Base-by-base conservation (phyloP, 208 protist species). In the Herpetomonas samuelpessoai region DNA sequence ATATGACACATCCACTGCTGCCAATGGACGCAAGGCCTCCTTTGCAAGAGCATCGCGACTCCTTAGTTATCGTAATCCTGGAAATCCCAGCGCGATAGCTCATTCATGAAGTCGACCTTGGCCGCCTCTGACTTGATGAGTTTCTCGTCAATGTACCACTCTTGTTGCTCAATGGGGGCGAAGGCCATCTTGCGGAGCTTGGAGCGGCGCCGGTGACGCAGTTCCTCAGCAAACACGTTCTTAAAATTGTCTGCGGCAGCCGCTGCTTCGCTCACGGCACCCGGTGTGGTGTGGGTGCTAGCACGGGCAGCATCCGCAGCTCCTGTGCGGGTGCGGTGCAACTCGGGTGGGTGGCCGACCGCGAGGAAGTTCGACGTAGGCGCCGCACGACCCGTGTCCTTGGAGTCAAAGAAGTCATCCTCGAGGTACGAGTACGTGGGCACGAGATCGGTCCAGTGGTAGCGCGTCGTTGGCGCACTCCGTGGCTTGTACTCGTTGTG, bases 91-190 rank as follows among this genome's bases (percentile, higher is more conserved):
- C 76, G 76, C 50, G 83, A 70, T 14, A 94, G 65, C 35, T 87
- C 76, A 55, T 94, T 94, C 52, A 94, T 76, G 46, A 94, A 64
- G 48, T 88, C 84, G 22, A 94, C 65, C 66, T 89, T 79, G 12
- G 88, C 81, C 1, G 74, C 76, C 29, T 79, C 79, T 1, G 82
- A 87, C 57, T 83, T 76, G 38, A 91, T 58, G 30, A 94, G 65
- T 59, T 89, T 90, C 59, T 86, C 79, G 48, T 94, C 84, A 67
- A 94, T 88, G 63, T 85, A 91, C 88, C 84, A 91, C 69, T 94
- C 83, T 68, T 92, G 81, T 51, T 71, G 76, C 55, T 86, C 69
- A 39, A 86, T 51, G 26, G 84, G 72, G 16, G 73, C 68, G 12
- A 91, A 38, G 4, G 88, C 83, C 45, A 88, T 68, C 68, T 91